Conservation (phyloP, 805 yeast species). For the Kodamaea leandrae region DNA sequence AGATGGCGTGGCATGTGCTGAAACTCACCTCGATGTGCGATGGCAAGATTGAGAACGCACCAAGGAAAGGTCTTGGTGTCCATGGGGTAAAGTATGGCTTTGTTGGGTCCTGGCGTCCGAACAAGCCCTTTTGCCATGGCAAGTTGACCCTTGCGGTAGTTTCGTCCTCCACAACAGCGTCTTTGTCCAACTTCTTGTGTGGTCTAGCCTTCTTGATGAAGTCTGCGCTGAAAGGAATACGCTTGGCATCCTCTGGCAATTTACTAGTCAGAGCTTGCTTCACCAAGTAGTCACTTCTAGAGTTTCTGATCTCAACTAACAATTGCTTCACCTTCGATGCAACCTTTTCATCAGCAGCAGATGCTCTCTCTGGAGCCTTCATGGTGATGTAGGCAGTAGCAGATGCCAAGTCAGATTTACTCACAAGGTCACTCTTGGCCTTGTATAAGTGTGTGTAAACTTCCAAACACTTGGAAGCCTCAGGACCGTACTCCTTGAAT, state of each 20-base stretch:
- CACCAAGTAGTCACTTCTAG: constrained; percentile 34
- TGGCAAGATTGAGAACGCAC: constrained; percentile 90
- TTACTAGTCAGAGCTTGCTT: constrained; percentile 24
- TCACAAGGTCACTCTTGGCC: constrained; percentile 26
- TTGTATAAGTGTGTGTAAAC: constrained; percentile 28
- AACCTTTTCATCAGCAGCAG: constrained; percentile 29
- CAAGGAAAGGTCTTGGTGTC: constrained; percentile 90
- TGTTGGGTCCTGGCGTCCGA: constrained; percentile 73
- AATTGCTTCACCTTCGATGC: constrained; percentile 35
- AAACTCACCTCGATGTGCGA: constrained; percentile 89
- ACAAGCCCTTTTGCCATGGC: constrained; percentile 79
- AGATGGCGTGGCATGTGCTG: constrained; percentile 93
- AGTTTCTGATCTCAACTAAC: constrained; percentile 35
- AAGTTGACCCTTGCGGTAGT: constrained; percentile 48
- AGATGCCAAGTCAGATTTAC: constrained; percentile 16
- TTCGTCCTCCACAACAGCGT: constrained; percentile 51
- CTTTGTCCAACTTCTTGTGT: constrained; percentile 40
- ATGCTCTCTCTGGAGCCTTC: constrained; percentile 34
- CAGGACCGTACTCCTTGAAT: constrained; percentile 20
- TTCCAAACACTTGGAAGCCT: constrained; percentile 36
- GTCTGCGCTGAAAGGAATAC: constrained; percentile 27
- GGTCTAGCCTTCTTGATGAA: constrained; percentile 28
- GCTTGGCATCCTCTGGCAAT: constrained; percentile 26
- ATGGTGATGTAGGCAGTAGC: constrained; percentile 28
- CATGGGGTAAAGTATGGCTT: constrained; percentile 95